Evolutionary conservation across 768 basidiomycete species (phyloP).

Genomic region (Daedalea quercina): DNA sequence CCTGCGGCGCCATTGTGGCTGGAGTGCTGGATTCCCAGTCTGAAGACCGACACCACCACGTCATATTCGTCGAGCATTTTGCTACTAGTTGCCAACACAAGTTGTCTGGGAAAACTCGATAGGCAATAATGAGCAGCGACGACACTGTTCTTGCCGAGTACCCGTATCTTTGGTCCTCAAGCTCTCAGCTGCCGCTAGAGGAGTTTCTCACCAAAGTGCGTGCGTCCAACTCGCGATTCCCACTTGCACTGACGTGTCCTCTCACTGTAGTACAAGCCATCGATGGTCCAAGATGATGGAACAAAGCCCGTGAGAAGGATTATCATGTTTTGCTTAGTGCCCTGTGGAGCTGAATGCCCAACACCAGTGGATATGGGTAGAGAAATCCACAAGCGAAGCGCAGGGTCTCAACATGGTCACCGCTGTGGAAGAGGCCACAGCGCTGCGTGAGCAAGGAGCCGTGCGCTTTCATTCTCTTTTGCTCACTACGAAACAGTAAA

Average conservation of each 20-base stretch:
- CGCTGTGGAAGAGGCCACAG: conserved; percentile 41
- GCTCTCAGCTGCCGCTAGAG: conserved; percentile 35
- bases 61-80: too few species aligned
- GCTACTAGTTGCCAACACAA: too few species aligned
- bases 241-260: not conserved
- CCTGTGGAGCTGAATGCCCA: not conserved
- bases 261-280: conserved; percentile 55
- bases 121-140: conserved; percentile 22
- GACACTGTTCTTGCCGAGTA: conserved; percentile 36
- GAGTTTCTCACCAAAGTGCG: conserved; percentile 52
- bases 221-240: not conserved
- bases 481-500: conserved; percentile 37
- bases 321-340: not conserved
- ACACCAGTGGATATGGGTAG: conserved; percentile 62
- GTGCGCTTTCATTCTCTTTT: not conserved
- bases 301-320: conserved; percentile 50
- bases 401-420: conserved; percentile 9
- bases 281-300: conserved; percentile 74
- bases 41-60: too few species aligned
- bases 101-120: too few species aligned
- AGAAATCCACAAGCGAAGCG: conserved; percentile 7
- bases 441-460: conserved; percentile 31
- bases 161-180: conserved; percentile 46
- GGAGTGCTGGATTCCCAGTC: not conserved
- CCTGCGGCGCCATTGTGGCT: not conserved